phyloP scores from a whole-genome alignment of 768 basidiomycete genomes.

The Suillus subluteus region DNA sequence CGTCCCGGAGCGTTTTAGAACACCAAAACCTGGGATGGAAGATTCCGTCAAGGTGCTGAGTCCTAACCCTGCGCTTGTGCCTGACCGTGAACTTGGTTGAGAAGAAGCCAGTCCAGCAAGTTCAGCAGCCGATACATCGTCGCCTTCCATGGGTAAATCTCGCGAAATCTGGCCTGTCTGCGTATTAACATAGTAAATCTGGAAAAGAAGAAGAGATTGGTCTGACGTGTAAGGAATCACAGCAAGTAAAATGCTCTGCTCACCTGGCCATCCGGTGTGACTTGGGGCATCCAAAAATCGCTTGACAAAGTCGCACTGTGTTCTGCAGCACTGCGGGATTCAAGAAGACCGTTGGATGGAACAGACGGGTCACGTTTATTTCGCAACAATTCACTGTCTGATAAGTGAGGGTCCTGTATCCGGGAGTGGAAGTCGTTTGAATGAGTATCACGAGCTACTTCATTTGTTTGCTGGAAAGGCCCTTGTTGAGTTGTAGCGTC shows the following conservation, averaged over 20 bases:
- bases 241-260: slow-evolving; percentile 30
- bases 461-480: slow-evolving; percentile 19
- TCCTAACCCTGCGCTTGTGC: slow-evolving; percentile 54
- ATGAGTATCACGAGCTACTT: slow-evolving; percentile 19
- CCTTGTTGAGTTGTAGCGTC: slow-evolving; percentile 20
- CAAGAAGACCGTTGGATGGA: slow-evolving; percentile 44
- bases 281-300: slow-evolving; percentile 91
- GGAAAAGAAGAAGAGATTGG: neutral
- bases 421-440: slow-evolving; percentile 16
- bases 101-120: slow-evolving; percentile 59
- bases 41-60: slow-evolving; percentile 42
- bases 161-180: slow-evolving; percentile 81
- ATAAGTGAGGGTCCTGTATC: slow-evolving; percentile 30
- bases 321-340: slow-evolving; percentile 31
- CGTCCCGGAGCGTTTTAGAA: slow-evolving; percentile 58
- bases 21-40: slow-evolving; percentile 58
- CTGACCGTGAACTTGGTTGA: slow-evolving; percentile 58
- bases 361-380: slow-evolving; percentile 17
- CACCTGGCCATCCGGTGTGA: slow-evolving; percentile 84
- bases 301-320: slow-evolving; percentile 46
- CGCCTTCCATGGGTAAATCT: slow-evolving; percentile 79
- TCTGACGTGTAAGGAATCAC: neutral
- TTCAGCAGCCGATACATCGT: slow-evolving; percentile 66
- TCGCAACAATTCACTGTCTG: slow-evolving; percentile 52
- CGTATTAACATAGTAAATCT: slow-evolving; percentile 97